Evolutionary conservation across 768 basidiomycete species (phyloP).

Genomic region (Boletellus ananiceps): DNA sequence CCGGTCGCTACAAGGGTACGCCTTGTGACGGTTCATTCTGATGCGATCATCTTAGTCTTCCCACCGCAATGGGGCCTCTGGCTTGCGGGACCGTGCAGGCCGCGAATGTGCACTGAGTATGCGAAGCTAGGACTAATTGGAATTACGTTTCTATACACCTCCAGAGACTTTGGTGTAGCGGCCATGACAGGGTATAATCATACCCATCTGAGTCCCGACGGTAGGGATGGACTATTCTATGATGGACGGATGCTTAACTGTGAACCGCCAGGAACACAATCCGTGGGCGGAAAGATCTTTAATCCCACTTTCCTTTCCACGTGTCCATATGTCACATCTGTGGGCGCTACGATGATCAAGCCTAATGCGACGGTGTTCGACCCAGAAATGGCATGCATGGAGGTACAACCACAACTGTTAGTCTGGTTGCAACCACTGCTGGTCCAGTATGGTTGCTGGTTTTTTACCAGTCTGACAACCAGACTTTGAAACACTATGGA

Average conservation of each 20-base stretch:
- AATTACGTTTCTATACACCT: conserved; percentile 39
- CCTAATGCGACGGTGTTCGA: conserved; percentile 33
- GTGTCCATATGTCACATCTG: conserved; percentile 43
- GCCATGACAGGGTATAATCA: no score
- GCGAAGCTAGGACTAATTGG: conserved; percentile 42
- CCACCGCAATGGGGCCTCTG: conserved; percentile 19
- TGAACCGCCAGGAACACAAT: conserved; percentile 21
- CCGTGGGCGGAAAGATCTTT: conserved; percentile 29
- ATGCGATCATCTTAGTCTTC: no score
- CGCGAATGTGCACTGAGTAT: conserved; percentile 41
- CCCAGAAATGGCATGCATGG: conserved; percentile 29
- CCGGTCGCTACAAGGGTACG: conserved; percentile 22
- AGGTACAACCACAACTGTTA: no score
- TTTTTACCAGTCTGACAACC: no score
- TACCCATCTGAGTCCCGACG: conserved; percentile 30
- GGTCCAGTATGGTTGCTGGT: no score
- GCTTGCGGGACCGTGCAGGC: conserved; percentile 35
- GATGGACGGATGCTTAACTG: background rate
- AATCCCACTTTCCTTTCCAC: conserved; percentile 40
- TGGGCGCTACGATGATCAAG: conserved; percentile 44
- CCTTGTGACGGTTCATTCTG: no score
- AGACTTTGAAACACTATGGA: no score
- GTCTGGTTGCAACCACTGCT: no score
- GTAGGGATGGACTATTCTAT: conserved; percentile 7
- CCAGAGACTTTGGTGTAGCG: conserved; percentile 43